Percentiles rank a stretch among this genome's conserved stretches.
Evolutionary conservation across 2,329 filamentous ascomycete genomes (phyloP).

Genomic region (Neoarthrinium moseri): DNA sequence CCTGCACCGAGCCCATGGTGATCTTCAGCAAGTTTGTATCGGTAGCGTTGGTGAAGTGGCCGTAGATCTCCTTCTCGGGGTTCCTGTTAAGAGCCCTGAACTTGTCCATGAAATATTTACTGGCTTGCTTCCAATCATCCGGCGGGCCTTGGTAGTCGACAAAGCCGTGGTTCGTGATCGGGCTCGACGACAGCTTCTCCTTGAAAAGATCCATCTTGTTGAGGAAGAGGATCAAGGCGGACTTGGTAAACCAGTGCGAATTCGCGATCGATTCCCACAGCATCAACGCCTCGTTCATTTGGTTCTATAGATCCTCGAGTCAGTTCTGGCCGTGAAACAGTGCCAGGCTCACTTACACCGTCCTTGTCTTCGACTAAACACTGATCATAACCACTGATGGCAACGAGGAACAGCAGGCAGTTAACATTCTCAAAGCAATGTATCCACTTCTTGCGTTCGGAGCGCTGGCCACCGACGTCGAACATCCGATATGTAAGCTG

Average conservation of each 20-base stretch:
- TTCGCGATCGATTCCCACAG: slow-evolving; percentile 84
- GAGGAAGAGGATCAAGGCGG: slow-evolving; percentile 78
- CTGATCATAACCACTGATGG: slow-evolving; percentile 95
- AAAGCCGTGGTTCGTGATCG: slow-evolving; percentile 72
- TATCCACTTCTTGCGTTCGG: slow-evolving; percentile 96
- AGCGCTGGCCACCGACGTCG: slow-evolving; percentile 88
- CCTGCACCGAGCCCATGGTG: slow-evolving; percentile 82
- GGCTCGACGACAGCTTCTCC: slow-evolving; percentile 69
- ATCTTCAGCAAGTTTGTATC: slow-evolving; percentile 78
- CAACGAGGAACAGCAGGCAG: slow-evolving; percentile 87
- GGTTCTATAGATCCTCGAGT: slow-evolving; percentile 56
- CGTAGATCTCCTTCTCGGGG: slow-evolving; percentile 62
- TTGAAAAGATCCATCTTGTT: slow-evolving; percentile 89
- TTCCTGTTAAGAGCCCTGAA: slow-evolving; percentile 75
- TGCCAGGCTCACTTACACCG: slow-evolving; percentile 61
- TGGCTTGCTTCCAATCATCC: slow-evolving; percentile 70
- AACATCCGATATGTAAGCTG: slow-evolving; percentile 96
- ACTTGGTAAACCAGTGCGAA: slow-evolving; percentile 82
- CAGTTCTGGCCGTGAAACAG: slow-evolving; percentile 11
- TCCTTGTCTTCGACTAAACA: slow-evolving; percentile 95
- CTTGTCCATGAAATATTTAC: slow-evolving; percentile 80
- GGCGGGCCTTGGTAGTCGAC: slow-evolving; percentile 74
- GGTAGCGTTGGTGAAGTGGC: slow-evolving; percentile 61
- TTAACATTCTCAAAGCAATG: slow-evolving; percentile 95
- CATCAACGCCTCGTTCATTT: slow-evolving; percentile 90